Conservation (phyloP, 108 stramenopile species). For the Poteriospumella lacustris region DNA sequence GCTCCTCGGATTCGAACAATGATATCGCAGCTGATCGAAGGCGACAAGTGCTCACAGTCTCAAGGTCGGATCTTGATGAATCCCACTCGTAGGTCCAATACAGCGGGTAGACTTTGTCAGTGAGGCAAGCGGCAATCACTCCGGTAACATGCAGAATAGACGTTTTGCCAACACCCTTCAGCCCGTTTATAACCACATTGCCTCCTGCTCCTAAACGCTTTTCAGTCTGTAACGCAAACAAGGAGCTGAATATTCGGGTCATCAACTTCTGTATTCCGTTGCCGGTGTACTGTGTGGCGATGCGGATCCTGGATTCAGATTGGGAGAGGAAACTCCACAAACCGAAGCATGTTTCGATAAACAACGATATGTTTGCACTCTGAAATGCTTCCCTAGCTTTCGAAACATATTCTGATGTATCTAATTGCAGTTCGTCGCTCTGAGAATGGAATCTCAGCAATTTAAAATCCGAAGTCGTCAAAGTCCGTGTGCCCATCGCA, state of each 20-base stretch:
- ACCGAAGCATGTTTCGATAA: too few relatives aligned
- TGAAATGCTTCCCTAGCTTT: too few relatives aligned
- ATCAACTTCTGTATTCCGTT: background rate
- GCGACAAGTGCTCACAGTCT: background rate
- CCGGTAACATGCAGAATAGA: background rate
- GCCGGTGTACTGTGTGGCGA: background rate
- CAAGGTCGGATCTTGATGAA: background rate
- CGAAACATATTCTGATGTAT: too few relatives aligned
- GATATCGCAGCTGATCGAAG: background rate
- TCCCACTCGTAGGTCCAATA: background rate
- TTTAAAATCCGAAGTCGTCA: too few relatives aligned
- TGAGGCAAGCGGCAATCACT: background rate
- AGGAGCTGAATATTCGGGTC: background rate
- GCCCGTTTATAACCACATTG: conserved; percentile 6
- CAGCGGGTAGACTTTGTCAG: background rate
- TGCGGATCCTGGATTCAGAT: too few relatives aligned
- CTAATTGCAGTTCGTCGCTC: too few relatives aligned
- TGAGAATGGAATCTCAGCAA: too few relatives aligned
- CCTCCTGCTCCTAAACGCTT: background rate
- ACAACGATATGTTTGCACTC: too few relatives aligned
- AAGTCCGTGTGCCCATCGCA: too few relatives aligned
- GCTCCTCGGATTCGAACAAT: background rate
- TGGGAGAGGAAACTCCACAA: too few relatives aligned
- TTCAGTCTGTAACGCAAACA: background rate
- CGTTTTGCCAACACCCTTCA: conserved; percentile 15